Evolutionary conservation across 148 eudicot species (phyloP), one percentile per base, ranked within the genome.

Genomic region (Dysphania ambrosioides): DNA sequence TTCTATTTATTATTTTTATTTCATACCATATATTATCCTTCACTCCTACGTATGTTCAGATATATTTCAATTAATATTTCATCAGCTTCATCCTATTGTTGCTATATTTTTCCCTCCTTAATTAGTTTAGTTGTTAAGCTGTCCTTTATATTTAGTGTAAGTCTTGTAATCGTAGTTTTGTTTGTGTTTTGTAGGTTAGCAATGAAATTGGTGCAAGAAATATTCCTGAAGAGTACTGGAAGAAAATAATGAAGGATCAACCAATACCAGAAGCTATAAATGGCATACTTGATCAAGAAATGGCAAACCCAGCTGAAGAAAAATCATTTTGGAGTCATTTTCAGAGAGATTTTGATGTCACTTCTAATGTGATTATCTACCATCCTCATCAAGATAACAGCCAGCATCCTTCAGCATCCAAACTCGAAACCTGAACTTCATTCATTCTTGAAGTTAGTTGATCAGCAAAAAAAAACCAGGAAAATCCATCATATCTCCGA

Each of bases 221-320:
- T 70, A 72, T 72, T 11, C 74, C 88, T 27, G 84, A 70, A 26
- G 83, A 80, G 18, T 79, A 84, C 34, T 84, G 87, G 89, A 75
- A 73, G 62, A 55, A 59, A 59, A 62, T 80, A n/a, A 79, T 79
- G 83, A 75, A 59, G 73, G 79, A 70, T 73, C 71, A 79, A 51
- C 57, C 68, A 53, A 78, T 86, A 75, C 86, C 86, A 24, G 80
- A 86, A 71, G 78, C 77, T 32, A 75, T 85, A 41, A 76, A 72
- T 34, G 82, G 77, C 15, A 75, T 80, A 32, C 23, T 83, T 34
- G 77, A 77, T 72, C 60, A 77, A 77, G 31, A 77, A 58, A 35
- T 35, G 58, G 69, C 15, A 35, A 38, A 68, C 7, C 34, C 57
- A 51, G n/a, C 57, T 55, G 53, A 61, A 6, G 8, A 72, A 66